Evolutionary conservation across 2,329 filamentous ascomycete species (phyloP).

Genomic region (Arthroderma sp.): DNA sequence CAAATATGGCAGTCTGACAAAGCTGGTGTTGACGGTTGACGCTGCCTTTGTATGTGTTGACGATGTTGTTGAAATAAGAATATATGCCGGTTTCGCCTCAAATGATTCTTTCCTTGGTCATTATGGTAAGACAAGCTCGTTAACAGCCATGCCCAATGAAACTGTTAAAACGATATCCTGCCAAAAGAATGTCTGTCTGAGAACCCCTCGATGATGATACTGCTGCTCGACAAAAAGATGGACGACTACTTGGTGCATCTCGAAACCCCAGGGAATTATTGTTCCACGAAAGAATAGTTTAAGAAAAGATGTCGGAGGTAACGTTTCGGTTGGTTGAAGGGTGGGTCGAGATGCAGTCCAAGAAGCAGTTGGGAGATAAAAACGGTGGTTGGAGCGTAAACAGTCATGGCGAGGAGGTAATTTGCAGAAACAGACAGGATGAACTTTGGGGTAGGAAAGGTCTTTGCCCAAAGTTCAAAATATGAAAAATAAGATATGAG

Average conservation of each 20-base stretch:
- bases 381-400: neutral
- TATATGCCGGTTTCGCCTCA: neutral
- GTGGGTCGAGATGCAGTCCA: slow-evolving; percentile 1
- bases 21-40: neutral
- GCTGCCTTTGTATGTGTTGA: neutral
- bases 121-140: neutral
- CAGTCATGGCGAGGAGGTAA: neutral
- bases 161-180: slow-evolving; percentile 3
- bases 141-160: slow-evolving; percentile 2
- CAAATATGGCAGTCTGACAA: neutral
- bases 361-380: neutral
- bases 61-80: neutral
- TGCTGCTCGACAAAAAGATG: neutral
- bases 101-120: neutral
- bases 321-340: neutral
- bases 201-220: neutral
- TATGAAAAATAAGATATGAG: slow-evolving; percentile 2
- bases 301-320: neutral
- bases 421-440: neutral
- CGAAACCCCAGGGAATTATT: neutral
- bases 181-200: slow-evolving; percentile 2
- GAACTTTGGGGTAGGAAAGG: neutral
- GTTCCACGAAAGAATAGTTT: neutral
- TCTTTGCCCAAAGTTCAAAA: slow-evolving; percentile 1
- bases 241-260: neutral